A percentile compares a stretch with the other conserved stretches of the same genome.
These are phyloP conservation scores for Scedosporium dehoogii DNA, from an alignment of 2,329 filamentous ascomycete species.

Conservation along the genomic window DNA sequence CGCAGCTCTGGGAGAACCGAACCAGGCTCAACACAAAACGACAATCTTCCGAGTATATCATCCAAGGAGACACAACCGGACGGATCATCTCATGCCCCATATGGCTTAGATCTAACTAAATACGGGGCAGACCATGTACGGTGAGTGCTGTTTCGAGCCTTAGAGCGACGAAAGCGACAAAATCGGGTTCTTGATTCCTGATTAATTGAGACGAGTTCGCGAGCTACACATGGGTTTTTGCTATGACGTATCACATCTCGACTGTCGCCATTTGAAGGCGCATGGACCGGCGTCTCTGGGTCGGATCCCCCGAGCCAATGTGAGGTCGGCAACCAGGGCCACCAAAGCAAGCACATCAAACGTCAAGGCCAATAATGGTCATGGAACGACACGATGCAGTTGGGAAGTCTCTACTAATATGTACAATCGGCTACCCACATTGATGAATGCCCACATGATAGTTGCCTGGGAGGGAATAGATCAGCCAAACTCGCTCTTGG, in stretches of 20 bases:
- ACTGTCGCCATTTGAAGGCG: not conserved
- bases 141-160: too few relatives aligned
- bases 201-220: not conserved
- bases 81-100: not conserved
- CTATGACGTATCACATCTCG: not conserved
- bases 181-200: not conserved
- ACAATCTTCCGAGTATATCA: too few relatives aligned
- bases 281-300: not conserved
- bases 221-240: not conserved
- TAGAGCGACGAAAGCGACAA: not conserved
- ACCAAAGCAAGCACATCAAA: not conserved
- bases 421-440: not conserved
- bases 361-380: not conserved
- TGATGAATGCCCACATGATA: not conserved
- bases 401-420: not conserved
- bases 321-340: not conserved
- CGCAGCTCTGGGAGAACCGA: too few relatives aligned
- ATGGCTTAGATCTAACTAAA: not conserved
- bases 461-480: not conserved
- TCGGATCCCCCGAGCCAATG: not conserved
- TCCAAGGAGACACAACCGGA: too few relatives aligned
- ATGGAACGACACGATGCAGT: too few relatives aligned
- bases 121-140: not conserved
- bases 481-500: too few relatives aligned
- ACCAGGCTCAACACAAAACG: too few relatives aligned